Conservation (phyloP, 495 filamentous ascomycete genomes). For the Talaromyces liani region DNA sequence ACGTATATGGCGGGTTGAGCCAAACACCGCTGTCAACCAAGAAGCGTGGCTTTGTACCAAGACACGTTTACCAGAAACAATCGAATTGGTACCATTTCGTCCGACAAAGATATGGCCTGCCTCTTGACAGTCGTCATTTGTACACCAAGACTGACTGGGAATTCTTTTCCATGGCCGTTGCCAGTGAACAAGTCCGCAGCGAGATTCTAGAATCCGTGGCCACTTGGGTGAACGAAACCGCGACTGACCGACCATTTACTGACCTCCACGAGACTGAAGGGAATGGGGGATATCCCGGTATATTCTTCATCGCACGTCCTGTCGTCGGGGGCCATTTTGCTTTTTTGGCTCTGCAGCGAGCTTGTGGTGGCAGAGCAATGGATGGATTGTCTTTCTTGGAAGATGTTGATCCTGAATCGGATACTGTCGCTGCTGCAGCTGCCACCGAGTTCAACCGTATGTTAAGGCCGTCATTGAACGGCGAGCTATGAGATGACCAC, state of each 20-base stretch:
- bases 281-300: slow-evolving; percentile 56
- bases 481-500: slow-evolving; percentile 2
- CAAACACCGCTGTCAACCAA: slow-evolving; percentile 38
- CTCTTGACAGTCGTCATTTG: slow-evolving; percentile 77
- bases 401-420: slow-evolving; percentile 16
- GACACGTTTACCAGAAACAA: slow-evolving; percentile 73
- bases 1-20: slow-evolving; percentile 1
- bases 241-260: slow-evolving; percentile 68
- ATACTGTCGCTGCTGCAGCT: not conserved
- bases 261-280: slow-evolving; percentile 80
- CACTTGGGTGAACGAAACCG: slow-evolving; percentile 80
- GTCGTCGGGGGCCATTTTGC: slow-evolving; percentile 87
- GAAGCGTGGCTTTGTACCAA: slow-evolving; percentile 51
- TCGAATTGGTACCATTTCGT: slow-evolving; percentile 81
- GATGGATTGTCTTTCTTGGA: slow-evolving; percentile 59
- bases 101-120: slow-evolving; percentile 73
- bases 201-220: slow-evolving; percentile 75
- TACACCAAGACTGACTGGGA: slow-evolving; percentile 95
- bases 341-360: slow-evolving; percentile 67
- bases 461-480: not conserved
- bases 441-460: slow-evolving; percentile 7
- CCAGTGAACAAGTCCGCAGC: slow-evolving; percentile 53
- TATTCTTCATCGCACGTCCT: slow-evolving; percentile 72
- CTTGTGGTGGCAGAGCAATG: slow-evolving; percentile 64
- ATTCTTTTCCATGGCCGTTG: slow-evolving; percentile 79